Evolutionary conservation across 768 basidiomycete genomes (phyloP), one percentile per base, ranked within the genome.

Genomic region (Phaffia tasmanica): DNA sequence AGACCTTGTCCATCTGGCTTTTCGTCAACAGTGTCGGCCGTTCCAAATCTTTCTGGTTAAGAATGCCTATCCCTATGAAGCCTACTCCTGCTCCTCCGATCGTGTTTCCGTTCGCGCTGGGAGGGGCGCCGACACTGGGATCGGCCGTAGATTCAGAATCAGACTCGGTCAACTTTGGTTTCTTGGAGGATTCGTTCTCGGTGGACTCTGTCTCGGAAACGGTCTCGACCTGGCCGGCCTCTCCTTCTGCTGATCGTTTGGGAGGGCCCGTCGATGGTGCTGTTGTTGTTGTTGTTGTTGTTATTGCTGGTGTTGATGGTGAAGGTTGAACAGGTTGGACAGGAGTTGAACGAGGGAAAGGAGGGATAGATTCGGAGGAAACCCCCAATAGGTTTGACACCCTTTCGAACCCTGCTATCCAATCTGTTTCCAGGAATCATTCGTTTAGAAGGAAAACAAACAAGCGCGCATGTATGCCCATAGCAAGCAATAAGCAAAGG

Each of bases 1-100:
- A 74, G 14, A 87, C 82, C 25, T 76, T 75, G 74, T 89, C 89
- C 86, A 89, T 86, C 75, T 93, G 88, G 56, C 83, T 82, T 64
- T 82, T 80, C 0, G 83, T 83, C 1, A 88, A 87, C 76, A 93
- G 75, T 71, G 82, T 84, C 0, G 91, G 90, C 15, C 85, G 83
- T 62, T 88, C 73, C 11, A 94, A 80, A 67, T 85, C 81, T 69
- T 86, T 85, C 23, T 85, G 78, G 23, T 83, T 78, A n/a, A 93
- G 79, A 77, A 91, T 60, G 2, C 53, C 30, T 19, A 67, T 29
- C n/a, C 61, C 66, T 19, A 47, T 49, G 32, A 56, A 51, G 8
- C 51, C 65, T 0, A 54, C 57, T 1, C 53, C 47, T 50, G 57
- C 53, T 21, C 46, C 63, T 19, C 25, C 46, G 35, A 48, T 48